A percentile compares a stretch with the other conserved stretches of the same genome.
phyloP scores from a whole-genome alignment of 768 basidiomycete species.

The Gymnopilus junonius region DNA sequence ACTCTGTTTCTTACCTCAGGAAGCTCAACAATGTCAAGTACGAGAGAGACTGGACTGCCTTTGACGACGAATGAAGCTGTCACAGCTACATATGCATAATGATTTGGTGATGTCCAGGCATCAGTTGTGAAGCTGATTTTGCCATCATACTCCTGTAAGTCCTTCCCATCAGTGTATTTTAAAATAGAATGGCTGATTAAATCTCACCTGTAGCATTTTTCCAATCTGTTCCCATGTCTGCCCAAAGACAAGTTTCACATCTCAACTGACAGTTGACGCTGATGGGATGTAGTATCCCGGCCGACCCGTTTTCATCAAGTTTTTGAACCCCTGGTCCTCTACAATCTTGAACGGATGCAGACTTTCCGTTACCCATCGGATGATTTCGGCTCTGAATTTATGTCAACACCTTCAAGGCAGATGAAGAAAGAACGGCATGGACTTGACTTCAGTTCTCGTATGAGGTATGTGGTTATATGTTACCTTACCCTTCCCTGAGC shows the following conservation, averaged over 20 bases:
- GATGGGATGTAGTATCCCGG: too few species aligned
- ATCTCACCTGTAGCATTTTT: not conserved
- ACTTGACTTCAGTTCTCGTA: not conserved
- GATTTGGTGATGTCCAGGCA: not conserved
- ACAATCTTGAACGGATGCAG: too few species aligned
- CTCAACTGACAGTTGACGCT: too few species aligned
- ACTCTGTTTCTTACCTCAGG: not conserved
- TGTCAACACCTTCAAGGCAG: too few species aligned
- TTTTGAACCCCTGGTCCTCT: too few species aligned
- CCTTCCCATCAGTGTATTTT: not conserved
- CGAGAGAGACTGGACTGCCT: not conserved
- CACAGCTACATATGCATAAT: not conserved
- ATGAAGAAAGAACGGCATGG: not conserved
- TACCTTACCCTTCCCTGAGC: too few species aligned
- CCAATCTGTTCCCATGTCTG: not conserved
- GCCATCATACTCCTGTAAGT: not conserved
- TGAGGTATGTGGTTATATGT: not conserved
- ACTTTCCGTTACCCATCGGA: too few species aligned
- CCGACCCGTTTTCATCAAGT: too few species aligned
- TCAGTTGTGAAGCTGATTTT: not conserved
- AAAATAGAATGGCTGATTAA: not conserved
- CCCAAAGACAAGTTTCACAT: too few species aligned
- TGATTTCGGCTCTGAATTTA: not conserved
- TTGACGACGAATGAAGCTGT: not conserved
- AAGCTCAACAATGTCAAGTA: slow-evolving; percentile 5